Evolutionary conservation across 2,329 filamentous ascomycete species (phyloP), one percentile per base, ranked within the genome.

Genomic region (Exutisphaerella laricina): DNA sequence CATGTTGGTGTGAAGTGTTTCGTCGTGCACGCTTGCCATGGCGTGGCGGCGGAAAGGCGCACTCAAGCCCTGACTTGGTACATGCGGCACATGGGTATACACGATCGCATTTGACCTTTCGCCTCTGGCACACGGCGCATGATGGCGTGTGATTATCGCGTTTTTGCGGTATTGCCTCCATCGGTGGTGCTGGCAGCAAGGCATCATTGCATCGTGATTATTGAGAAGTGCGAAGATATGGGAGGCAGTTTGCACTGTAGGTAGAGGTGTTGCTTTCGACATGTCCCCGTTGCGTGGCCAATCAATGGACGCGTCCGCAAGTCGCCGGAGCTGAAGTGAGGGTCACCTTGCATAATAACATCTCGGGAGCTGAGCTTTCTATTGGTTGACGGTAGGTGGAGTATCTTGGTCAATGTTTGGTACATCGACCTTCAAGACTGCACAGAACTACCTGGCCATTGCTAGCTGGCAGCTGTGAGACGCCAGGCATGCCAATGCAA

Each of bases 41-140:
- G 4, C 42, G 48, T 6, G 48, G 37, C 20, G 48, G 41, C 31
- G 35, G 48, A 41, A 51, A 54, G 31, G 38, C 34, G 45, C 55
- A 58, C 36, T 58, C 48, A 14, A 57, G 47, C 7, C 53, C 54
- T 14, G 49, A 54, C 38, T 58, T 58, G 13, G 36, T 41, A 42
- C 54, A 56, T 8, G 51, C 46, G 14, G 44, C 52, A 23, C 54
- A 56, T 5, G 54, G 54, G 23, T 46, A 56, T 9, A 50, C 39
- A 28, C 55, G 45, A 49, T 55, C 48, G 32, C 56, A 58, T 32
- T 57, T 57, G 29, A 58, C 50, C 46, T 53, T 55, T n/a, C 50
- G 36, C 26, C 48, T 42, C 41, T 51, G 49, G 33, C 56, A 58
- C 6, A 57, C 51, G 4, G 53, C 49, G 38, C 56, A 58, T 17